Base-by-base conservation (phyloP, 257 asterid species). In the Nicotiana sylvestris region DNA sequence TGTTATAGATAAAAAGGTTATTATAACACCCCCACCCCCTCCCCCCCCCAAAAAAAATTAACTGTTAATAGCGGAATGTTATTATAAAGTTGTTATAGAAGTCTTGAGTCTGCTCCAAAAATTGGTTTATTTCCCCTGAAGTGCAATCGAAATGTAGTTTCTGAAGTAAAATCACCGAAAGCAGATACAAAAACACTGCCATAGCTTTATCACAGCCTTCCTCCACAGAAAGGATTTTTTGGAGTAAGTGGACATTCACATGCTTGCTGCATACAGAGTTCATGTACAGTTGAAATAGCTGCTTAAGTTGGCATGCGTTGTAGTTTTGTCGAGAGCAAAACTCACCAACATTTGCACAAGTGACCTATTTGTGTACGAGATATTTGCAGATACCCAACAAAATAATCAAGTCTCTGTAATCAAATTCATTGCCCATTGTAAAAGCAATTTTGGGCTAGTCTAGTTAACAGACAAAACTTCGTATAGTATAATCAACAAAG, bases 311-410 rank as follows among this genome's bases (percentile, higher is more conserved):
- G 49, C 49, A 39, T 39, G 9, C 10, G 49, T 8, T 39, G 49
- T 37, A 57, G 0, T 58, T 58, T 60, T 60, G 97, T 49, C 97
- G 99, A 70, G 99, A 60, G 32, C 27, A 29, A 29, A 60, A 18
- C 77, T 37, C 55, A 2, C 77, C 0, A 5, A 10, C 33, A 43
- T 21, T 70, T 70, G 78, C 78, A 4, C 43, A 1, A 69, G 10
- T 4, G 33, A 13, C 57, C 29, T 58, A 58, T 58, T 18, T 58
- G 65, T n/a, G 65, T n/a, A 46, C 10, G 12, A 12, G 46, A 6
- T 21, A 4, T 55, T 69, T 69, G 57, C 78, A 70, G 33, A 72
- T 46, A 21, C 35, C 39, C 61, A 72, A 13, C 61, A 72, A 49
- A 37, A 21, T 49, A 25, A 72, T 72, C 25, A 0, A 37, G 79